Percentiles rank a stretch among this genome's conserved stretches.
phyloP scores from a whole-genome alignment of 1,139 yeast genomes.

The Diutina pseudorugosa region DNA sequence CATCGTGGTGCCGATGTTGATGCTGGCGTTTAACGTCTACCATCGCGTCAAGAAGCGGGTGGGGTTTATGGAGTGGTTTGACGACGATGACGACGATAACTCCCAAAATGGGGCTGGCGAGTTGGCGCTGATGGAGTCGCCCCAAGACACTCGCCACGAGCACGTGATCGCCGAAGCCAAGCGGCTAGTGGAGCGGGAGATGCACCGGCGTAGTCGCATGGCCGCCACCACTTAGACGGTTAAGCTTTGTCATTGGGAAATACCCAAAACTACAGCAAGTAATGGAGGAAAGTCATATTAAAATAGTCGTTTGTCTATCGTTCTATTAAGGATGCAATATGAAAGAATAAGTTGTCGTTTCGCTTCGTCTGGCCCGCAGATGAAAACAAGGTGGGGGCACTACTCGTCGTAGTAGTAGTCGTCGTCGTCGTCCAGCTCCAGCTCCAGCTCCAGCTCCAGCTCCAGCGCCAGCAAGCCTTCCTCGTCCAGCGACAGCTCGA shows the following conservation, averaged over 20 bases:
- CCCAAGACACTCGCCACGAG: neutral
- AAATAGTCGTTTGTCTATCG: neutral
- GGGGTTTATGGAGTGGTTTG: slow-evolving; percentile 31
- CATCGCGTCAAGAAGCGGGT: slow-evolving; percentile 43
- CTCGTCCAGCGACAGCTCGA: neutral
- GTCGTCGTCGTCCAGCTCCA: neutral
- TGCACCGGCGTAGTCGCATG: neutral
- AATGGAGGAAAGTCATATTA: too few species aligned
- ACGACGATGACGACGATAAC: slow-evolving; percentile 26
- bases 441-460: neutral
- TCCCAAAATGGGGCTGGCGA: too few species aligned
- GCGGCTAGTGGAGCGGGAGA: slow-evolving; percentile 2
- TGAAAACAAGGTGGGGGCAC: neutral
- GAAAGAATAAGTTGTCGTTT: neutral
- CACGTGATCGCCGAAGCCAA: slow-evolving; percentile 1
- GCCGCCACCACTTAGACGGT: neutral
- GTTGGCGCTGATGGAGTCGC: neutral
- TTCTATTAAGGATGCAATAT: neutral
- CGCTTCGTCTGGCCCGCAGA: neutral
- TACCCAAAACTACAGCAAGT: too few species aligned
- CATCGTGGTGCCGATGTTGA: slow-evolving; percentile 50
- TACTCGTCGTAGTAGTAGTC: neutral
- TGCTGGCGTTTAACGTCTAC: slow-evolving; percentile 59
- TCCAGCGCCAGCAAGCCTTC: neutral
- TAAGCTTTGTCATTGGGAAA: too few species aligned